Percentiles rank a stretch among this genome's conserved stretches.
phyloP scores from a whole-genome alignment of 495 filamentous ascomycete genomes.

The Penicillium goetzii region DNA sequence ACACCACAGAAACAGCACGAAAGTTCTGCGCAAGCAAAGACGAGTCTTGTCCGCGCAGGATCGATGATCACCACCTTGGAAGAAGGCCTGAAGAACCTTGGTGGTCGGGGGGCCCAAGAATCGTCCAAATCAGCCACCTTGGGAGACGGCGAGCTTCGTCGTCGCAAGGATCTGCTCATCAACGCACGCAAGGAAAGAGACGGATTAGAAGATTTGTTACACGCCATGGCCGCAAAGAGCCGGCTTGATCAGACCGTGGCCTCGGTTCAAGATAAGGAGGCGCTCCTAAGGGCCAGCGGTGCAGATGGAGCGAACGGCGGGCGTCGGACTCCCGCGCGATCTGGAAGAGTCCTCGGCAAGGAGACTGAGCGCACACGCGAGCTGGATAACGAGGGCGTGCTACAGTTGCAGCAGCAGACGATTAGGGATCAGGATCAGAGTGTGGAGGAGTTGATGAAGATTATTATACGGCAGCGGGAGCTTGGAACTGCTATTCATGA shows the following conservation, averaged over 20 bases:
- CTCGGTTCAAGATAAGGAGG: conserved; percentile 58
- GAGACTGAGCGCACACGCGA: conserved; percentile 89
- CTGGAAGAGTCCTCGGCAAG: conserved; percentile 78
- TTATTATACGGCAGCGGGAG: conserved; percentile 80
- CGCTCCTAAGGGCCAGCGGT: conserved; percentile 43
- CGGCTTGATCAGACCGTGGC: conserved; percentile 51
- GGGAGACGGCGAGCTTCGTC: conserved; percentile 84
- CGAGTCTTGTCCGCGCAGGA: conserved; percentile 73
- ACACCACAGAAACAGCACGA: conserved; percentile 73
- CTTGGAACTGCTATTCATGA: conserved; percentile 83
- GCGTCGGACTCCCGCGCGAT: conserved; percentile 34
- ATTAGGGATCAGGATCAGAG: conserved; percentile 86
- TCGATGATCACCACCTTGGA: conserved; percentile 69
- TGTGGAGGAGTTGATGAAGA: conserved; percentile 73
- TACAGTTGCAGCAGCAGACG: conserved; percentile 81
- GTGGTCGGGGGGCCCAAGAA: conserved; percentile 17
- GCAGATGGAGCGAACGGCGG: conserved; percentile 16
- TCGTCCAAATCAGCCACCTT: conserved; percentile 42
- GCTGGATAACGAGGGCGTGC: conserved; percentile 84
- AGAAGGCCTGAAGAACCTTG: conserved; percentile 64
- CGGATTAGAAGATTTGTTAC: conserved; percentile 78
- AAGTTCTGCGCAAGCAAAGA: conserved; percentile 79
- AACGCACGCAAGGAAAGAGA: conserved; percentile 83
- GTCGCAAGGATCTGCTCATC: conserved; percentile 77
- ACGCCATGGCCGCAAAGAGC: conserved; percentile 67